Base-by-base conservation (phyloP, 345 rosid species). In the Aquilaria malaccensis region DNA sequence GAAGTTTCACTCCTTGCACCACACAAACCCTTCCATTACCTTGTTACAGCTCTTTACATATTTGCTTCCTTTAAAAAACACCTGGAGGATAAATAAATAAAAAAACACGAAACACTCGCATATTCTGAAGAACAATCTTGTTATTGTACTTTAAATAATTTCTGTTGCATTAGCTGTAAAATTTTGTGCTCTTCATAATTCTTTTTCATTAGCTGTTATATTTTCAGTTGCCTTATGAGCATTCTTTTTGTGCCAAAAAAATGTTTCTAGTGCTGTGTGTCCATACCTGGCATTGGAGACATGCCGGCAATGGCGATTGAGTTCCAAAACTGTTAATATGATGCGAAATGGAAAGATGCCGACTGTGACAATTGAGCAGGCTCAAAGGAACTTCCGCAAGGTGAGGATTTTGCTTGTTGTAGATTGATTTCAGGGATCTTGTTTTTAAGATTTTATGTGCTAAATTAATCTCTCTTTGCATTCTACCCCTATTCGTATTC, bases 311-410 rank as follows among this genome's bases (percentile, higher is more conserved):
- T 94, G 99, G 99, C 96, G 99, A 9, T 60, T 94, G 79, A 94
- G 97, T 78, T 77, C 45, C 68, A 94, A 86, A 79, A 94, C 99
- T 13, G 97, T 94, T 30, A 79, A 89, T 71, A 63, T 94, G 69
- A 94, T 94, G 99, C 79, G 96, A 30, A 90, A 84, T 45, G 97
- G 99, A 5, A 94, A 94, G 78, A 94, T 94, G 75, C 97, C 99
- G 45, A 88, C 99, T 60, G 97, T 94, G 58, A 94, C 99, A 50
- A 94, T 86, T 73, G 97, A 94, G 61, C 97, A 94, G 74, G 97
- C 99, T 61, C 99, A 94, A 65, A 85, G 74, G 68, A 94, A 94
- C 71, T 94, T 80, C 46, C 79, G 81, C 73, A 94, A 94, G 91
- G 99, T 90, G 33, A 74, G 78, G 72, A 30, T 31, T 11, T 11